These are phyloP conservation scores for Fusarium nygamai DNA, from an alignment of 2,329 filamentous ascomycete genomes.

Conservation along the genomic window DNA sequence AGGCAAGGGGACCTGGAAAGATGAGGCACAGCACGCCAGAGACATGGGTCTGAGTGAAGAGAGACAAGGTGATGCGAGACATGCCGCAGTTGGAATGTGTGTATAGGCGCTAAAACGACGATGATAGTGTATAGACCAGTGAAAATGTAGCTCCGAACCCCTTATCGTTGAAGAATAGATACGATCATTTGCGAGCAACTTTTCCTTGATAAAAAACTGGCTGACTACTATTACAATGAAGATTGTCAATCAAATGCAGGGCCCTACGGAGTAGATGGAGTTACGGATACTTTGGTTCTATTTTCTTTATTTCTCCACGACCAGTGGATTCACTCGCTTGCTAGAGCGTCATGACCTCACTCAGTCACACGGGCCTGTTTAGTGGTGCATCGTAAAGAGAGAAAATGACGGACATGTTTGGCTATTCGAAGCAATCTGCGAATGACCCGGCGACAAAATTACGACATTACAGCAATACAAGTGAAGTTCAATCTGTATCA, in stretches of 20 bases:
- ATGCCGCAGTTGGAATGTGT: constrained; percentile 27
- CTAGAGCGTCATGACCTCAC: constrained; percentile 36
- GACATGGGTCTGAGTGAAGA: constrained; percentile 34
- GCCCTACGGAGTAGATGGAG: constrained; percentile 3
- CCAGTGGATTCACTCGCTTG: constrained; percentile 11
- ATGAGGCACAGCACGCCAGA: constrained; percentile 35
- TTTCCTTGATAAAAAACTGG: constrained; percentile 1
- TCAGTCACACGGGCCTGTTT: constrained; percentile 8
- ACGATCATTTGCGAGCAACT: neutral
- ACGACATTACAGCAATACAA: neutral
- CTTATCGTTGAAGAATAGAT: neutral
- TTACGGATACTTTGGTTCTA: constrained; percentile 25
- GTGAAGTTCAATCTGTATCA: neutral
- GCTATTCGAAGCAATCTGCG: neutral
- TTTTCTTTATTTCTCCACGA: constrained; percentile 17
- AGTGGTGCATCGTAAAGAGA: neutral
- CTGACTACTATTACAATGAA: neutral
- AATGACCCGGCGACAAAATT: neutral
- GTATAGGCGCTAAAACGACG: neutral
- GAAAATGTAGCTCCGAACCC: neutral
- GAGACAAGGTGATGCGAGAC: constrained; percentile 40
- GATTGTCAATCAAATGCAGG: neutral
- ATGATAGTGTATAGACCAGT: neutral
- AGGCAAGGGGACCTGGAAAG: constrained; percentile 31
- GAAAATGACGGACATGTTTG: neutral